Conservation (phyloP, 768 basidiomycete genomes). For the Austroboletus festivus region DNA sequence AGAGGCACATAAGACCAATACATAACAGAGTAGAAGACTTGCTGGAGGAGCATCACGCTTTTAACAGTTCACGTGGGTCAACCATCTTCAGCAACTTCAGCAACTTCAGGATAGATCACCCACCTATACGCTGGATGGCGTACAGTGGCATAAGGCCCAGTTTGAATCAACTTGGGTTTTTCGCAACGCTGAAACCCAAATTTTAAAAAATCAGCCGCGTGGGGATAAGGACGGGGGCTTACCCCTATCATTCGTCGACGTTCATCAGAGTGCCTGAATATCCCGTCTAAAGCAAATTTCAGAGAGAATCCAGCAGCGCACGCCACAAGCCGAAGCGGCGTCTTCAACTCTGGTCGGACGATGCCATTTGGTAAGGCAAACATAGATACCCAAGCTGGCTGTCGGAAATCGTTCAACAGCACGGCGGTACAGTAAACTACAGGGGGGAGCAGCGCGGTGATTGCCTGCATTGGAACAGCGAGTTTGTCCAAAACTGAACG, state of each 20-base stretch:
- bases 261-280: slow-evolving; percentile 22
- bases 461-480: slow-evolving; percentile 27
- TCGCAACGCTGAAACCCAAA: slow-evolving; percentile 23
- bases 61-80: background rate
- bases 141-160: slow-evolving; percentile 35
- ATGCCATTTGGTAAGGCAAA: slow-evolving; percentile 26
- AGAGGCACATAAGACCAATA: slow-evolving; percentile 37
- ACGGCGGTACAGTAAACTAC: slow-evolving; percentile 27
- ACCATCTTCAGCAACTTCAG: background rate
- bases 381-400: slow-evolving; percentile 35
- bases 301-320: slow-evolving; percentile 25
- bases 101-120: slow-evolving; percentile 2
- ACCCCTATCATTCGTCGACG: slow-evolving; percentile 35
- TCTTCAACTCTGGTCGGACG: slow-evolving; percentile 22
- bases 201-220: background rate
- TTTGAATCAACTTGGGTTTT: slow-evolving; percentile 28
- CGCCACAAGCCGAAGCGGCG: slow-evolving; percentile 24
- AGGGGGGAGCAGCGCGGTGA: slow-evolving; percentile 25
- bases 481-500: slow-evolving; percentile 25
- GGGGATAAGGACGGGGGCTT: background rate
- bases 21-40: slow-evolving; percentile 23
- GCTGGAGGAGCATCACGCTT: slow-evolving; percentile 26
- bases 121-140: slow-evolving; percentile 38
- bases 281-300: slow-evolving; percentile 10
- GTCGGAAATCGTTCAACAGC: slow-evolving; percentile 29